Conservation (phyloP, 176 grass and related monocot species). For the Carex kokanica region DNA sequence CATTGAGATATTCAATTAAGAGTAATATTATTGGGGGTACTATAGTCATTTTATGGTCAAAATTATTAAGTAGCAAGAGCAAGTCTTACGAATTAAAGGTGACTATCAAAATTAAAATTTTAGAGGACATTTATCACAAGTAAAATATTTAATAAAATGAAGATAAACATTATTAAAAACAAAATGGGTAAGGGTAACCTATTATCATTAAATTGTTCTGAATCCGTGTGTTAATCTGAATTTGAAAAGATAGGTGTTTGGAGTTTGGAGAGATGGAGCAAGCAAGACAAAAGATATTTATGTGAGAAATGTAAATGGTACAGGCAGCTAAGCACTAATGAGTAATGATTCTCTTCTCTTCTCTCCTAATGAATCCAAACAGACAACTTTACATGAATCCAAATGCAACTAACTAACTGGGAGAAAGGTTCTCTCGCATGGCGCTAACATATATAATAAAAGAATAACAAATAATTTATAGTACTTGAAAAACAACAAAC, state of each 20-base stretch:
- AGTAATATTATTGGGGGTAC: no score
- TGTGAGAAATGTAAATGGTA: not conserved
- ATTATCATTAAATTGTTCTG: no score
- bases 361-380: slow-evolving; percentile 17
- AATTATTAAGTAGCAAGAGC: no score
- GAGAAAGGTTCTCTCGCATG: not conserved
- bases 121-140: no score
- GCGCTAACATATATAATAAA: slow-evolving; percentile 8
- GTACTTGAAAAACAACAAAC: slow-evolving; percentile 15
- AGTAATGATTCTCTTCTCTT: slow-evolving; percentile 11
- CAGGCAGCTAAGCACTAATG: slow-evolving; percentile 10
- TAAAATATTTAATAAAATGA: not conserved
- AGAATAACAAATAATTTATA: slow-evolving; percentile 4
- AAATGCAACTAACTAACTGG: slow-evolving; percentile 15
- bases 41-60: no score
- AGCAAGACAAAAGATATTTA: not conserved
- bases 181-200: no score
- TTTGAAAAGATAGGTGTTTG: not conserved
- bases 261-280: not conserved
- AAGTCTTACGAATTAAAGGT: not conserved
- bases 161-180: not conserved
- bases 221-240: no score
- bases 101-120: not conserved
- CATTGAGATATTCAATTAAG: no score
- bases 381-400: slow-evolving; percentile 17